A percentile compares a stretch with the other conserved stretches of the same genome.
Evolutionary conservation across 2,329 filamentous ascomycete genomes (phyloP).

Genomic region (Alternaria tenuissima): DNA sequence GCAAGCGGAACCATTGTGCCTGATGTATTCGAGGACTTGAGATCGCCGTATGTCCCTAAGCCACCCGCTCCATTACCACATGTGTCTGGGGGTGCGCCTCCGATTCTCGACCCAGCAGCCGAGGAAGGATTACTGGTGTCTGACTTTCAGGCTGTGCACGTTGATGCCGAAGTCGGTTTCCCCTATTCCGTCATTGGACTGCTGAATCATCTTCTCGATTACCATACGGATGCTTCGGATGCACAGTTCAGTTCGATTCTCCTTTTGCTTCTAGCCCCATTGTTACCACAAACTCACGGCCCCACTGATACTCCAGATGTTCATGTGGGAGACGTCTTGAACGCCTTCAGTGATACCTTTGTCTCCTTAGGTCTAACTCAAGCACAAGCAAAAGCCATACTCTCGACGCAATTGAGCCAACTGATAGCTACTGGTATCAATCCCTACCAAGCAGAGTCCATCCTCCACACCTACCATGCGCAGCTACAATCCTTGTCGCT

Average conservation of each 20-base stretch:
- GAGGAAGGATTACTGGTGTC: constrained; percentile 45
- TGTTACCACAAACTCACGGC: constrained; percentile 54
- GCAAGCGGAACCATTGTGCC: constrained; percentile 54
- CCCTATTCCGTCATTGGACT: constrained; percentile 55
- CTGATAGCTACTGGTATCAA: constrained; percentile 56
- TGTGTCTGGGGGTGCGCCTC: constrained; percentile 35
- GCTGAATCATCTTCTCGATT: constrained; percentile 53
- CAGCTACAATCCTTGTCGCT: constrained; percentile 59
- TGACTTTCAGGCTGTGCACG: constrained; percentile 48
- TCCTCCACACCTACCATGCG: constrained; percentile 66
- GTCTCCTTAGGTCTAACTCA: constrained; percentile 48
- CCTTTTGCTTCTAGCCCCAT: constrained; percentile 56
- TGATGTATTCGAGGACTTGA: constrained; percentile 38
- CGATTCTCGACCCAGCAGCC: constrained; percentile 33
- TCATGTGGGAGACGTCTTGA: constrained; percentile 44
- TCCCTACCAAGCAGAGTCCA: constrained; percentile 62
- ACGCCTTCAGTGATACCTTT: constrained; percentile 52
- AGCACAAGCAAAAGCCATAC: constrained; percentile 51
- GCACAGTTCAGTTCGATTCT: constrained; percentile 59
- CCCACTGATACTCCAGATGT: constrained; percentile 37
- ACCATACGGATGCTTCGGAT: constrained; percentile 53
- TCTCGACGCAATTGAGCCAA: constrained; percentile 52
- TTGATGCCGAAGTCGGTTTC: constrained; percentile 44
- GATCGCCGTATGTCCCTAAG: constrained; percentile 35
- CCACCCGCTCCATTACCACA: constrained; percentile 24